phyloP scores from a whole-genome alignment of 129 eudicot species.

The Apium graveolens region DNA sequence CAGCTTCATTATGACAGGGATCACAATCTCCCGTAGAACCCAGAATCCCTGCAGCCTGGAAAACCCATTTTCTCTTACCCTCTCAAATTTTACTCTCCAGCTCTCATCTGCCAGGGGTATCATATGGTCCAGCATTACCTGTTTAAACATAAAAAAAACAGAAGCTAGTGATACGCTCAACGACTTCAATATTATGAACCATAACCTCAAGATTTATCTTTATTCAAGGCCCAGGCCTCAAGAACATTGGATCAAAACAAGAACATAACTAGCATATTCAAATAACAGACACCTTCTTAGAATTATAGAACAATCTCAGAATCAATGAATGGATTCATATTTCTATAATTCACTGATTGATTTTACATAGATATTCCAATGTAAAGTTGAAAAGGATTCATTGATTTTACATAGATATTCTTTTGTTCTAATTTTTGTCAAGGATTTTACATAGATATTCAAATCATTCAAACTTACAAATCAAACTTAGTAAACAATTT shows the following conservation, averaged over 20 bases:
- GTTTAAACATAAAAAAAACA: background rate
- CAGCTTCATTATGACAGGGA: constrained; percentile 74
- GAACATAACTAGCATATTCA: background rate
- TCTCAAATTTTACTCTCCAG: constrained; percentile 78
- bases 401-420: background rate
- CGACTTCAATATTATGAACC: background rate
- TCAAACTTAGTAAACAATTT: background rate
- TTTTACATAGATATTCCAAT: background rate
- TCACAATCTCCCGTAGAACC: constrained; percentile 81
- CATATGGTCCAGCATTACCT: constrained; percentile 87
- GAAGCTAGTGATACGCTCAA: background rate
- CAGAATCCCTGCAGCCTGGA: constrained; percentile 81
- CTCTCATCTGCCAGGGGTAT: constrained; percentile 73
- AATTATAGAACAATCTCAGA: background rate
- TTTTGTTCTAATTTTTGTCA: too few relatives aligned
- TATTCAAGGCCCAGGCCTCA: background rate
- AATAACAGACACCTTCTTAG: background rate
- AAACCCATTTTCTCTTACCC: constrained; percentile 86
- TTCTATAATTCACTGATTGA: background rate
- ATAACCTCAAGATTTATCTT: background rate
- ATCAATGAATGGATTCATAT: background rate
- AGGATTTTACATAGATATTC: background rate
- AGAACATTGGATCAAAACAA: background rate
- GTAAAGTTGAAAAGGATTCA: background rate
- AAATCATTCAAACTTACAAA: background rate